Percentiles rank a stretch among this genome's conserved stretches.
Conservation (phyloP, 1,284 basidiomycete genomes). For the Papiliotrema terrestris region DNA sequence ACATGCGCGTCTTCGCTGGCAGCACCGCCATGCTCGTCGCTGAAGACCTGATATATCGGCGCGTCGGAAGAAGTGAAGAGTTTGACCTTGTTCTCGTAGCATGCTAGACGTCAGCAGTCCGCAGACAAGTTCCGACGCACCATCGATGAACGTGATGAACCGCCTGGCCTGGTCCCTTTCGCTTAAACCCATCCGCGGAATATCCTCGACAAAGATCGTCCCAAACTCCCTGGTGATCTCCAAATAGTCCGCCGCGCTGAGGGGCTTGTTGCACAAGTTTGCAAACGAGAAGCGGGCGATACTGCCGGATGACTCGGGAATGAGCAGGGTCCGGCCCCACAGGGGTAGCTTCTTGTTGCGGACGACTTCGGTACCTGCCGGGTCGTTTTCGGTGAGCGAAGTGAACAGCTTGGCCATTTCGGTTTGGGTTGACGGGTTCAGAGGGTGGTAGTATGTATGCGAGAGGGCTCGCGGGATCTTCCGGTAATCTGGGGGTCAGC, state of each 20-base stretch:
- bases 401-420: constrained; percentile 75
- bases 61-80: constrained; percentile 86
- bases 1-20: constrained; percentile 61
- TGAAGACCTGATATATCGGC: constrained; percentile 82
- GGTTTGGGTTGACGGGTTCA: constrained; percentile 59
- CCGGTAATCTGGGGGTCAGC: constrained; percentile 68
- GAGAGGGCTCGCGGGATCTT: constrained; percentile 83
- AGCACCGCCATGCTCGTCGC: constrained; percentile 56
- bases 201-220: constrained; percentile 81
- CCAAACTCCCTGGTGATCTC: constrained; percentile 85
- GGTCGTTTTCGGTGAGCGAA: constrained; percentile 57
- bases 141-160: constrained; percentile 97
- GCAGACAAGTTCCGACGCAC: constrained; percentile 49
- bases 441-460: constrained; percentile 84
- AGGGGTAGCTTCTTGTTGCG: constrained; percentile 66
- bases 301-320: constrained; percentile 73
- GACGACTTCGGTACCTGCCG: constrained; percentile 54
- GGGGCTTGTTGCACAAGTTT: constrained; percentile 81
- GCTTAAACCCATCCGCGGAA: constrained; percentile 82
- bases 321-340: constrained; percentile 79
- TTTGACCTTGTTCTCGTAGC: constrained; percentile 86
- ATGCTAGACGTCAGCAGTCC: constrained; percentile 55
- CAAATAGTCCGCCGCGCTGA: constrained; percentile 93
- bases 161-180: constrained; percentile 88
- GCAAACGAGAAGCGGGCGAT: constrained; percentile 85